Evolutionary conservation across 805 yeast species (phyloP).

Genomic region (Lipomyces spencermartinsiae): DNA sequence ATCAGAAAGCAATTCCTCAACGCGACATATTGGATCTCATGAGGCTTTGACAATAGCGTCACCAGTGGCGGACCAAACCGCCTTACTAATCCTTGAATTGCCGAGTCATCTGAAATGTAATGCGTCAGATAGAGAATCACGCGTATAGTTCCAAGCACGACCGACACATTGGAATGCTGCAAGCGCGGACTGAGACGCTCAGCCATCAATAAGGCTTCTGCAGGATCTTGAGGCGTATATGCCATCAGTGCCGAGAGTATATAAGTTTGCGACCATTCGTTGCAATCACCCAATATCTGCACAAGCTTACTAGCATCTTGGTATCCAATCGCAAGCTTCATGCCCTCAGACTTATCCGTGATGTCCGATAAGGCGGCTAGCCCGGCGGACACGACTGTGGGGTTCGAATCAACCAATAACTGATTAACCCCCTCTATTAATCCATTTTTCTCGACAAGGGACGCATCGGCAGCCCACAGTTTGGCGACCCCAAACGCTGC

Average conservation of each 20-base stretch:
- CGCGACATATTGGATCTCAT: conserved; percentile 83
- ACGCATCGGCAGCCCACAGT: conserved; percentile 62
- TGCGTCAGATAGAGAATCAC: conserved; percentile 74
- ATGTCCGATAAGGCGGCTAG: conserved; percentile 70
- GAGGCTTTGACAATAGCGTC: conserved; percentile 68
- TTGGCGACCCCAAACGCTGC: conserved; percentile 75
- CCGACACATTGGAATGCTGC: conserved; percentile 81
- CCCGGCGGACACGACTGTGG: conserved; percentile 66
- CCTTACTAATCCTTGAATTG: conserved; percentile 61
- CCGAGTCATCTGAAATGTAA: conserved; percentile 64
- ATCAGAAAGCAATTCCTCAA: conserved; percentile 80
- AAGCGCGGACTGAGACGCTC: conserved; percentile 71
- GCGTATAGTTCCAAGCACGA: conserved; percentile 77
- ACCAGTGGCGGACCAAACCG: conserved; percentile 72
- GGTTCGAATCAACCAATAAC: conserved; percentile 61
- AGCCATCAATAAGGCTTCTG: conserved; percentile 69
- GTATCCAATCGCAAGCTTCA: conserved; percentile 61
- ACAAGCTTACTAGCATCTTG: conserved; percentile 54
- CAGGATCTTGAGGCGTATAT: conserved; percentile 72
- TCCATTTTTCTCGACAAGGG: conserved; percentile 52
- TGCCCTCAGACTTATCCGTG: conserved; percentile 59
- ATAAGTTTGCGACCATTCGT: conserved; percentile 75
- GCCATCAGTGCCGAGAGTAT: conserved; percentile 68
- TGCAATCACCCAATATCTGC: conserved; percentile 50
- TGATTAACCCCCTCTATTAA: conserved; percentile 59